phyloP scores from a whole-genome alignment of 2,329 filamentous ascomycete genomes.

The Chaetothyriales sp. region DNA sequence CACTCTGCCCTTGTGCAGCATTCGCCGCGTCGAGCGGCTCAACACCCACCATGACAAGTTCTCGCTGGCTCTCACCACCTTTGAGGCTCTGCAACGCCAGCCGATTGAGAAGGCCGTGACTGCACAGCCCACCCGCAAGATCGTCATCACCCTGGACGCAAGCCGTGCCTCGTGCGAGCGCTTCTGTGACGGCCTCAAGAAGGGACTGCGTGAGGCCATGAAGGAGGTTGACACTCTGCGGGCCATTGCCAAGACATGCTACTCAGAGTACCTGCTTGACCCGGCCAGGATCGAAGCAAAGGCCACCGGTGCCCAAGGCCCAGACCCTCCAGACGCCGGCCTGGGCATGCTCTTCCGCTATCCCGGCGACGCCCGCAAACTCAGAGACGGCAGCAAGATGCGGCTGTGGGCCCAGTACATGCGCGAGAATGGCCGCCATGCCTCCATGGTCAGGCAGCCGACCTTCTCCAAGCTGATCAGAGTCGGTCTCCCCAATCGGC shows the following conservation, averaged over 20 bases:
- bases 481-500: constrained; percentile 81
- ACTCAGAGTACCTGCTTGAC: constrained; percentile 66
- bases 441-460: constrained; percentile 81
- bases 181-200: constrained; percentile 92
- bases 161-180: constrained; percentile 79
- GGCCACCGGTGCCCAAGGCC: constrained; percentile 27
- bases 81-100: constrained; percentile 56
- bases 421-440: constrained; percentile 83
- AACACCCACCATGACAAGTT: constrained; percentile 89
- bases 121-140: constrained; percentile 45
- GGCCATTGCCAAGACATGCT: constrained; percentile 66
- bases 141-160: constrained; percentile 81
- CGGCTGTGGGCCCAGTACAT: constrained; percentile 93
- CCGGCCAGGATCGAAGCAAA: constrained; percentile 40
- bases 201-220: constrained; percentile 70
- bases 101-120: constrained; percentile 24
- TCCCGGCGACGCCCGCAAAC: constrained; percentile 83
- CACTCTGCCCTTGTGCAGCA: constrained; percentile 79
- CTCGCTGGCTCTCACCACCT: constrained; percentile 84
- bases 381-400: constrained; percentile 94
- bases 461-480: constrained; percentile 96
- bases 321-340: constrained; percentile 71
- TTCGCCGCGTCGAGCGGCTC: constrained; percentile 78
- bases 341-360: constrained; percentile 87
- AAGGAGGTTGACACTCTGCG: constrained; percentile 77